phyloP scores from a whole-genome alignment of 345 rosid species.

The Boechera divaricarpa region DNA sequence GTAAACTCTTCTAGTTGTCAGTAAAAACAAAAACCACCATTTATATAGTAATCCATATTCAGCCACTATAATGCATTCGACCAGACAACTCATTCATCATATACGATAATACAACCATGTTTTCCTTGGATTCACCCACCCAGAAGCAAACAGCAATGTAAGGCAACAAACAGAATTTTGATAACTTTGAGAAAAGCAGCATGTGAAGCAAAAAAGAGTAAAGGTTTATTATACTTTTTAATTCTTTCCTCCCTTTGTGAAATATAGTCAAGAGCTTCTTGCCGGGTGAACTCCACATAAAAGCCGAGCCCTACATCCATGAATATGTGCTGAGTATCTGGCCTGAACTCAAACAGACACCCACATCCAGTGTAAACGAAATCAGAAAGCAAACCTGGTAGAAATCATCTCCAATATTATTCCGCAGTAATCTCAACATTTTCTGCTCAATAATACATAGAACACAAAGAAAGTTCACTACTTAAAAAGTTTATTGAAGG shows the following conservation, averaged over 20 bases:
- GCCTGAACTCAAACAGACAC: conserved; percentile 51
- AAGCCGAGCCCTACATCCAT: conserved; percentile 82
- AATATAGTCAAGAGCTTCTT: conserved; percentile 73
- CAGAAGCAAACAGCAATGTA: not conserved
- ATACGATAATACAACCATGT: conserved; percentile 7
- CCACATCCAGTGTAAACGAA: conserved; percentile 9
- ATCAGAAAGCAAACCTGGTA: conserved; percentile 15
- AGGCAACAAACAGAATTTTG: not conserved
- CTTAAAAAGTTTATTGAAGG: not conserved
- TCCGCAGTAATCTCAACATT: not conserved
- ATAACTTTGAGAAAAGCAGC: conserved; percentile 20
- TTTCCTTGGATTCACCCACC: not conserved
- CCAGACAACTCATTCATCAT: not conserved
- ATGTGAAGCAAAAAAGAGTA: conserved; percentile 3
- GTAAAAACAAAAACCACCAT: conserved; percentile 36
- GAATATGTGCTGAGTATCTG: conserved; percentile 70
- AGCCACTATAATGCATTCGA: not conserved
- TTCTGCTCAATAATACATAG: not conserved
- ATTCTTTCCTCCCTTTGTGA: conserved; percentile 66
- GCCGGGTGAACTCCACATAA: conserved; percentile 83
- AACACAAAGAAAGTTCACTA: conserved; percentile 8
- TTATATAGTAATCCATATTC: not conserved
- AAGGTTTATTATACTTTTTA: conserved; percentile 51
- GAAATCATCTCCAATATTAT: not conserved
- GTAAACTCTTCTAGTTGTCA: conserved; percentile 76